phyloP scores from a whole-genome alignment of 2,329 filamentous ascomycete species.

The Chaetomium strumarium region DNA sequence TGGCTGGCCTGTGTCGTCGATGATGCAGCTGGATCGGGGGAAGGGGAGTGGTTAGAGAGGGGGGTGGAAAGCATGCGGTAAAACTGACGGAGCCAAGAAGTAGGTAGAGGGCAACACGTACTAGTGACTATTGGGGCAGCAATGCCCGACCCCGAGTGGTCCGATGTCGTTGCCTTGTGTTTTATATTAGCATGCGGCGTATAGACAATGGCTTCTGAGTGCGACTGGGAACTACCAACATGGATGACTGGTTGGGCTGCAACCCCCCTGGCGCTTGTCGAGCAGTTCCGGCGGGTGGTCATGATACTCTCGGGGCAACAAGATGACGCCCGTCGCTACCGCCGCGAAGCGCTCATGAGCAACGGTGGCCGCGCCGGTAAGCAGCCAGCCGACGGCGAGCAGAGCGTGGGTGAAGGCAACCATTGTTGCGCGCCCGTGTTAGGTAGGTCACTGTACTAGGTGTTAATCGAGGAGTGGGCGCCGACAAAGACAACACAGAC shows the following conservation, averaged over 20 bases:
- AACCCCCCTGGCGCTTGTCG: conserved; percentile 15
- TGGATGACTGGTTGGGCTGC: conserved; percentile 14
- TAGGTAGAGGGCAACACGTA: conserved; percentile 7
- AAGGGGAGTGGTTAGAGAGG: neutral
- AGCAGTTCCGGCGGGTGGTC: conserved; percentile 14
- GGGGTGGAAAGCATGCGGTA: neutral
- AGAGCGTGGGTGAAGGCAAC: conserved; percentile 3
- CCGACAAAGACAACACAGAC: too few relatives aligned
- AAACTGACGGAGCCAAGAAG: neutral
- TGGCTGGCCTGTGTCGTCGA: conserved; percentile 22
- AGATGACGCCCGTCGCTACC: conserved; percentile 18
- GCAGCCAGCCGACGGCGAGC: conserved; percentile 13
- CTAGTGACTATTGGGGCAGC: conserved; percentile 21
- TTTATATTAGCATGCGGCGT: neutral
- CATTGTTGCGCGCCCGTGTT: neutral
- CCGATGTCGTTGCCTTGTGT: conserved; percentile 23
- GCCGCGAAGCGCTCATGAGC: conserved; percentile 18
- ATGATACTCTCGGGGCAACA: conserved; percentile 20
- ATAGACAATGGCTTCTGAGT: neutral
- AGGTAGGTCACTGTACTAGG: too few relatives aligned
- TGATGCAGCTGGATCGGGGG: conserved; percentile 31
- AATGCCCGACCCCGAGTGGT: conserved; percentile 7
- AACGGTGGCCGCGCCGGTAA: conserved; percentile 7
- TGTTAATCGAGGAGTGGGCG: too few relatives aligned
- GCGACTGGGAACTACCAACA: conserved; percentile 12